Evolutionary conservation across 306 rosid genomes (phyloP).

Genomic region (Vigna hirtella): DNA sequence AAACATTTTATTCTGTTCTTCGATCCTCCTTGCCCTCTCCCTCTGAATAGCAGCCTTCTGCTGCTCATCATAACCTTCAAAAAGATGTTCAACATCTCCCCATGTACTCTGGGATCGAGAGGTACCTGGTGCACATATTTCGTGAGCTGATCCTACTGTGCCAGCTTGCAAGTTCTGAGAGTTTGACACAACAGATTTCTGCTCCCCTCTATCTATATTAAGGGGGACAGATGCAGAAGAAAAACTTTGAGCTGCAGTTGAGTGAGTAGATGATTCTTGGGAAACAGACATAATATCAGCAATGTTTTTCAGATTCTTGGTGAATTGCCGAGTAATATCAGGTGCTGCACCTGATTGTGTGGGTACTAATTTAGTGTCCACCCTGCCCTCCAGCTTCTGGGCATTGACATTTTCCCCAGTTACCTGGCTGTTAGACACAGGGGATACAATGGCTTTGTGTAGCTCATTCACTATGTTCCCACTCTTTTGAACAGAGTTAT

Average conservation of each 20-base stretch:
- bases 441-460: constrained; percentile 51
- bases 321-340: constrained; percentile 80
- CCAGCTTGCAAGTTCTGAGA: constrained; percentile 56
- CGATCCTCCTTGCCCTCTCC: constrained; percentile 93
- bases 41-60: constrained; percentile 95
- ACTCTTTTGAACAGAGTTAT: constrained; percentile 61
- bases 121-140: constrained; percentile 51
- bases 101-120: constrained; percentile 68
- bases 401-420: constrained; percentile 58
- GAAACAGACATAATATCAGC: constrained; percentile 84
- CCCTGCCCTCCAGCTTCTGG: constrained; percentile 62
- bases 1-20: constrained; percentile 96
- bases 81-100: constrained; percentile 90
- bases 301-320: constrained; percentile 80
- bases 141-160: constrained; percentile 53
- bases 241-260: constrained; percentile 54
- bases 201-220: constrained; percentile 61
- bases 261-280: constrained; percentile 56
- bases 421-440: constrained; percentile 51
- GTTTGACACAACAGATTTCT: constrained; percentile 50
- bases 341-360: constrained; percentile 59
- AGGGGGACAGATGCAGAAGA: constrained; percentile 58
- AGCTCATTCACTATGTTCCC: constrained; percentile 74
- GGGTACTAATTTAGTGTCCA: constrained; percentile 55
- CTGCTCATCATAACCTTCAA: constrained; percentile 89